phyloP scores from a whole-genome alignment of 768 basidiomycete species.

The Calocybe gangraenosa region DNA sequence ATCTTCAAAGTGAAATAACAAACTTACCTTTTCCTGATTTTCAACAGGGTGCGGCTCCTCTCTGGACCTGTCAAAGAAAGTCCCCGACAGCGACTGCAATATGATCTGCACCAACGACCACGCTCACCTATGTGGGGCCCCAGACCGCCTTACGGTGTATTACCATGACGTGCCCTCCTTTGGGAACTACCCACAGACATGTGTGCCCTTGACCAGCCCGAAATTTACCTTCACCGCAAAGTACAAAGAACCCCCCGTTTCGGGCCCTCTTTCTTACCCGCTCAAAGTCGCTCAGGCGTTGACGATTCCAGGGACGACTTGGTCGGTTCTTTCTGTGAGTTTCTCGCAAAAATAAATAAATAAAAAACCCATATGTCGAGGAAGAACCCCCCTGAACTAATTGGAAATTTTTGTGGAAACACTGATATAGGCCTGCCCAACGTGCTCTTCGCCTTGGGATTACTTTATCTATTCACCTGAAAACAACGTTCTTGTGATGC shows the following conservation, averaged over 20 bases:
- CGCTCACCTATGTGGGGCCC: constrained; percentile 1
- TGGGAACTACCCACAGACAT: not conserved
- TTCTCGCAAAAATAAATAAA: too few species aligned
- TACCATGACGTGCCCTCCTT: not conserved
- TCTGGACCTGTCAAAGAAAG: not conserved
- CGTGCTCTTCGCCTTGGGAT: not conserved
- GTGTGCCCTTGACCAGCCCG: not conserved
- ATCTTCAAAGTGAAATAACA: not conserved
- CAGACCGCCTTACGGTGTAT: constrained; percentile 4
- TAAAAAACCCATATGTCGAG: too few species aligned
- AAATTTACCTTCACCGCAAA: not conserved
- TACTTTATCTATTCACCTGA: not conserved
- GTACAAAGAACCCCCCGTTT: constrained; percentile 1
- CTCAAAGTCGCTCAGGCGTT: not conserved
- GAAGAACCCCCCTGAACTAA: too few species aligned
- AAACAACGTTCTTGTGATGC: not conserved
- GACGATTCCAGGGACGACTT: not conserved
- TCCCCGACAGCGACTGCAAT: not conserved
- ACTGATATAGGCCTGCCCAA: not conserved
- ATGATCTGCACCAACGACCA: constrained; percentile 5
- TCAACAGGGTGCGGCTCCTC: not conserved
- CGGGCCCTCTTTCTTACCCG: not conserved
- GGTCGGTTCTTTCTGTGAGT: constrained; percentile 1
- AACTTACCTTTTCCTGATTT: too few species aligned
- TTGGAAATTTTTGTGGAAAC: too few species aligned